These are phyloP conservation scores for Diaporthe sp. DNA, from an alignment of 2,329 filamentous ascomycete genomes.

Conservation along the genomic window DNA sequence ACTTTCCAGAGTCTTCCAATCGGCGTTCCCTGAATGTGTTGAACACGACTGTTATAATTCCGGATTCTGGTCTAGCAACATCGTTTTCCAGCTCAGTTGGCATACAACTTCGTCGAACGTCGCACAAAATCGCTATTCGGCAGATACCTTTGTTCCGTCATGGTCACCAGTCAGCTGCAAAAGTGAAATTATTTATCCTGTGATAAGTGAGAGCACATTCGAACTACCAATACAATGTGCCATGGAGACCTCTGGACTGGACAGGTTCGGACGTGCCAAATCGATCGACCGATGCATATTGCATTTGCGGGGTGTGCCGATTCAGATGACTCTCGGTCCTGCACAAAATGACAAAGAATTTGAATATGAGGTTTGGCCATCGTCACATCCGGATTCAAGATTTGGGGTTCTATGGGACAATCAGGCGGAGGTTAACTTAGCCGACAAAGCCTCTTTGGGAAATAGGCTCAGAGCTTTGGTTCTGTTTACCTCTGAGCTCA, in stretches of 20 bases:
- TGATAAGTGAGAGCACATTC: no score
- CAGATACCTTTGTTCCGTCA: not conserved
- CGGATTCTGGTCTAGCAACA: not conserved
- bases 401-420: not conserved
- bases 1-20: not conserved
- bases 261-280: not conserved
- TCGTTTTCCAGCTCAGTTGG: not conserved
- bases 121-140: not conserved
- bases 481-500: not conserved
- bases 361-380: not conserved
- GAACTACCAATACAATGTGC: not conserved
- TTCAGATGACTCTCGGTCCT: not conserved
- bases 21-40: not conserved
- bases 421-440: not conserved
- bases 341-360: accelerated
- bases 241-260: not conserved
- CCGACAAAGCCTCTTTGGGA: not conserved
- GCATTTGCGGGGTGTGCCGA: not conserved
- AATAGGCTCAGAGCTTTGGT: not conserved
- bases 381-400: not conserved
- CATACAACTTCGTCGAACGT: not conserved
- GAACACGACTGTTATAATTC: not conserved
- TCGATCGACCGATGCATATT: not conserved
- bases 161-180: conserved; percentile 2
- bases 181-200: not conserved